Evolutionary conservation across 202 grass and related monocot genomes (phyloP).

Genomic region (Alloteropsis angusta): DNA sequence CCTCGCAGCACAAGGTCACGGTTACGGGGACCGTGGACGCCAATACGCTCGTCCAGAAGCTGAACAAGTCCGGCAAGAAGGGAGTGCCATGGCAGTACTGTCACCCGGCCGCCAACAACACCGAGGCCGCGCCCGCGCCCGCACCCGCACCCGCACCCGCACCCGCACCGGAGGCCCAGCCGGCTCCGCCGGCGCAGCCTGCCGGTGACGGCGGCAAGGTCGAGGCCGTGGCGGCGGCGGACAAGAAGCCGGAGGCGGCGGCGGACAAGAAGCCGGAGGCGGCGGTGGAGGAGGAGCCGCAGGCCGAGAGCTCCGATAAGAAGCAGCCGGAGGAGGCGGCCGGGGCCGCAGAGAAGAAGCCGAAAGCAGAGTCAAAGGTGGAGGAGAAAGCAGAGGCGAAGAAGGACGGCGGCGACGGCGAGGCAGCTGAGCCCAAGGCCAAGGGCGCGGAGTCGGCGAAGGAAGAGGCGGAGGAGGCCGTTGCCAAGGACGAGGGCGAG

Average conservation of each 20-base stretch:
- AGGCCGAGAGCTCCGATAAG: slow-evolving; percentile 5
- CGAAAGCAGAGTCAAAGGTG: not conserved
- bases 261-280: too few relatives aligned
- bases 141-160: not conserved
- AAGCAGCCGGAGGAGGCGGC: not conserved
- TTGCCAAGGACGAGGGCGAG: slow-evolving; percentile 11
- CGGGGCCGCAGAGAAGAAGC: slow-evolving; percentile 2
- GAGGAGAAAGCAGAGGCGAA: slow-evolving; percentile 30
- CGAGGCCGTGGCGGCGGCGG: not conserved
- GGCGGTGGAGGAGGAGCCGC: not conserved
- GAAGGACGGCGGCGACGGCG: not conserved
- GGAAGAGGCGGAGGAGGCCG: not conserved
- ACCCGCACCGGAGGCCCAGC: not conserved
- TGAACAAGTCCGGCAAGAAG: slow-evolving; percentile 75
- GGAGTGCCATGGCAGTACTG: slow-evolving; percentile 35
- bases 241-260: slow-evolving; percentile 8
- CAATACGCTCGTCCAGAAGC: slow-evolving; percentile 42
- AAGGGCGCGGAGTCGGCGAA: not conserved
- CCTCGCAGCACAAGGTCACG: slow-evolving; percentile 56
- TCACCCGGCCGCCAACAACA: not conserved
- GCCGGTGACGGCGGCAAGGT: slow-evolving; percentile 21
- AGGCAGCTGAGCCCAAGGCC: not conserved
- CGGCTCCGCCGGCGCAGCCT: not conserved
- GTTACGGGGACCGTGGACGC: slow-evolving; percentile 52
- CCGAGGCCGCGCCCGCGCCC: not conserved